phyloP scores from a whole-genome alignment of 2,329 filamentous ascomycete genomes.

The Botrytis tulipae region DNA sequence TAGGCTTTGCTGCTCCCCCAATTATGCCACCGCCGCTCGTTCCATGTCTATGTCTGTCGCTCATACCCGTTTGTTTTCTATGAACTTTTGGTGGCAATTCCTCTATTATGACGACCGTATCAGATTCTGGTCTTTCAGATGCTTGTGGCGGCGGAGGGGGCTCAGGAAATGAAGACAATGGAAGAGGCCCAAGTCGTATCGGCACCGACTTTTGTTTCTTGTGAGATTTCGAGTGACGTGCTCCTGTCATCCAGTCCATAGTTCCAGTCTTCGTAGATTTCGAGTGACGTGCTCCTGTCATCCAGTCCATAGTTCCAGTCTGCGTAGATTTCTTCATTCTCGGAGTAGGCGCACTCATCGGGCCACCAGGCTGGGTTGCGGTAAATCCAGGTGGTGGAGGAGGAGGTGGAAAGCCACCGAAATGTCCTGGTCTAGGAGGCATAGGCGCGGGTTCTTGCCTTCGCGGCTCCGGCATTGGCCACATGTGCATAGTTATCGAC shows the following conservation, averaged over 20 bases:
- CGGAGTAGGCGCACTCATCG: background rate
- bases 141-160: background rate
- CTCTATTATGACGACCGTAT: background rate
- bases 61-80: background rate
- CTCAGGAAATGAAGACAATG: background rate
- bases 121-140: background rate
- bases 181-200: background rate
- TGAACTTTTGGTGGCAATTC: background rate
- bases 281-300: background rate
- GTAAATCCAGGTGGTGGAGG: background rate
- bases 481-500: constrained; percentile 66
- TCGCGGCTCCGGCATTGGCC: constrained; percentile 50
- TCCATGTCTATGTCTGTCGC: background rate
- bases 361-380: background rate
- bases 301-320: background rate
- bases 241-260: background rate
- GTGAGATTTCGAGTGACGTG: background rate
- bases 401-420: background rate
- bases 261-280: background rate
- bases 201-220: background rate
- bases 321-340: background rate
- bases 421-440: background rate
- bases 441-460: background rate
- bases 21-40: background rate
- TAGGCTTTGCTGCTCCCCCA: background rate